A percentile compares a stretch with the other conserved stretches of the same genome.
Evolutionary conservation across 352 stramenopile species (phyloP).

Genomic region (Hyphochytrium catenoides): DNA sequence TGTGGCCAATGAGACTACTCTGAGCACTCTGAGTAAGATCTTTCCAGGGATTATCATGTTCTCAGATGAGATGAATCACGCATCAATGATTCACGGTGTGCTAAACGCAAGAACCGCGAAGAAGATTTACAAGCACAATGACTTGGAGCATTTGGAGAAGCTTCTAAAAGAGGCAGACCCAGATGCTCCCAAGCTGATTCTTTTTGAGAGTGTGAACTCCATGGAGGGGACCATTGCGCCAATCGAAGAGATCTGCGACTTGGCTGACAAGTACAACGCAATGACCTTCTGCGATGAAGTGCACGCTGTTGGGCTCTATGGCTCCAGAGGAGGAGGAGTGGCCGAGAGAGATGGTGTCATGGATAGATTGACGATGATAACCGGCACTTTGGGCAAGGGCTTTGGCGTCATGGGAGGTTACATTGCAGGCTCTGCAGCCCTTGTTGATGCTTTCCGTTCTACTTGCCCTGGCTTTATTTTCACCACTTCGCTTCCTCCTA

Average conservation of each 20-base stretch:
- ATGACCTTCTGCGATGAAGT: constrained; percentile 77
- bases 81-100: constrained; percentile 62
- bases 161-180: constrained; percentile 40
- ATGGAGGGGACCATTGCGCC: constrained; percentile 62
- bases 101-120: constrained; percentile 43
- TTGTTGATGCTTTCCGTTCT: constrained; percentile 64
- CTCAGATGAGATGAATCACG: constrained; percentile 70
- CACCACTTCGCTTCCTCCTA: constrained; percentile 61
- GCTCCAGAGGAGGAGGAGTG: constrained; percentile 50
- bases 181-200: constrained; percentile 44
- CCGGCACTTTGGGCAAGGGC: constrained; percentile 62
- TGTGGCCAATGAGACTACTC: constrained; percentile 66
- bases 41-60: constrained; percentile 67
- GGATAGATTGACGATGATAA: constrained; percentile 65
- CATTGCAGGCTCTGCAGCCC: constrained; percentile 43
- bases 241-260: constrained; percentile 50
- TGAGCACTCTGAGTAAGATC: constrained; percentile 63
- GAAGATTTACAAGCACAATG: constrained; percentile 62
- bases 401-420: constrained; percentile 75
- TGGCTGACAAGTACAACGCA: constrained; percentile 66
- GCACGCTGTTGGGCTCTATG: constrained; percentile 63
- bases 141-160: constrained; percentile 40
- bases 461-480: constrained; percentile 68
- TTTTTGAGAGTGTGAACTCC: constrained; percentile 62
- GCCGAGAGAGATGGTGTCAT: constrained; percentile 59